Conservation (phyloP, 805 yeast genomes). For the Saccharomyces eubayanus region DNA sequence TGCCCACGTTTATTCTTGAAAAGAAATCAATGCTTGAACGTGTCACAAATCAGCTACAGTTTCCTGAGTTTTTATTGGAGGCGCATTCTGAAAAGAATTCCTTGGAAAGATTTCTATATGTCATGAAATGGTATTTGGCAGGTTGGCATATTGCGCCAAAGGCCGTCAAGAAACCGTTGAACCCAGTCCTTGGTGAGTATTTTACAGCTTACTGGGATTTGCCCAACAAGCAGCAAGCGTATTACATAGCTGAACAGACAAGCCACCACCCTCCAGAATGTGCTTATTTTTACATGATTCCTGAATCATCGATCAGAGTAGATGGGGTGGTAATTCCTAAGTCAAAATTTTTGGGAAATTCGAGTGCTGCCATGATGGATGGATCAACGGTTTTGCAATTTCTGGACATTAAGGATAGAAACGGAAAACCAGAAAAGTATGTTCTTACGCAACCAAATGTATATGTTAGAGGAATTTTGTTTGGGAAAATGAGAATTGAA, state of each 20-base stretch:
- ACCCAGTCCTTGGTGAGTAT: conserved; percentile 88
- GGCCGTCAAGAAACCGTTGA: conserved; percentile 94
- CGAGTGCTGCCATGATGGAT: conserved; percentile 96
- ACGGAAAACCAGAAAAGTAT: conserved; percentile 55
- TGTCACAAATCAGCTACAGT: conserved; percentile 78
- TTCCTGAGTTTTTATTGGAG: conserved; percentile 62
- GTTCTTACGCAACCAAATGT: conserved; percentile 90
- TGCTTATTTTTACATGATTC: conserved; percentile 81
- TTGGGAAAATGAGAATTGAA: conserved; percentile 85
- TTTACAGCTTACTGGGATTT: conserved; percentile 91
- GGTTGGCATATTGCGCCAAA: conserved; percentile 99
- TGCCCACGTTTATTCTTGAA: conserved; percentile 92
- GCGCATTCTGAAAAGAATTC: conserved; percentile 59
- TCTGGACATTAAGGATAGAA: conserved; percentile 43
- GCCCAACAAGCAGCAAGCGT: conserved; percentile 63
- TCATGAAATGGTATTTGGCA: conserved; percentile 84
- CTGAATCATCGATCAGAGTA: conserved; percentile 69
- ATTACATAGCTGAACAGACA: conserved; percentile 86
- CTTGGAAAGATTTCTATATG: conserved; percentile 58
- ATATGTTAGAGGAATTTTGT: conserved; percentile 86
- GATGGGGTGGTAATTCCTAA: conserved; percentile 87
- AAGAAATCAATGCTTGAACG: conserved; percentile 94
- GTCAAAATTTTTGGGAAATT: conserved; percentile 85
- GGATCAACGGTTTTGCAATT: conserved; percentile 71
- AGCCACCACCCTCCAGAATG: conserved; percentile 99